Evolutionary conservation across 2,329 filamentous ascomycete species (phyloP).

Genomic region (Ophiobolus disseminans): DNA sequence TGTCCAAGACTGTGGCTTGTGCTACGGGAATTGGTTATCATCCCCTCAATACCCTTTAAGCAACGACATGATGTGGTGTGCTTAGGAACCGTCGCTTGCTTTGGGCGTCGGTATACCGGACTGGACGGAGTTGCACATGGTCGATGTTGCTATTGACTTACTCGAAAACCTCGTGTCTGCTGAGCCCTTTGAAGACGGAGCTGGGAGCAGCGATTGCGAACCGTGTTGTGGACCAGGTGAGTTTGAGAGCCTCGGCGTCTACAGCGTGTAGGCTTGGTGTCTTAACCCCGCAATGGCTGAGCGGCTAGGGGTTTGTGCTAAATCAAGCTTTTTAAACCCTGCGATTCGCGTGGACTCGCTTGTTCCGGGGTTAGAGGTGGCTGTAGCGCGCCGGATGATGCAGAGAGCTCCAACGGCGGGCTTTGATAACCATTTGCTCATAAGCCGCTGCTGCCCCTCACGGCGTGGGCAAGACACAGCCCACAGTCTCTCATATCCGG

Average conservation of each 20-base stretch:
- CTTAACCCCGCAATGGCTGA: slow-evolving; percentile 12
- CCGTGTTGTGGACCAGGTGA: too few species aligned
- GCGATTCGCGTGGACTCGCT: slow-evolving; percentile 22
- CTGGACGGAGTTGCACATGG: too few species aligned
- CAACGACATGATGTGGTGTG: too few species aligned
- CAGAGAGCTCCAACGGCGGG: slow-evolving; percentile 14
- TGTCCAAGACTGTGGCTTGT: too few species aligned
- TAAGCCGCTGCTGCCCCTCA: slow-evolving; percentile 15
- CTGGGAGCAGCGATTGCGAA: too few species aligned
- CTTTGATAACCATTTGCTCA: slow-evolving; percentile 13
- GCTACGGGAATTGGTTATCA: too few species aligned
- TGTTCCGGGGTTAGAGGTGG: slow-evolving; percentile 28
- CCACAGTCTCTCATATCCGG: slow-evolving; percentile 2
- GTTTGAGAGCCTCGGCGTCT: slow-evolving; percentile 16
- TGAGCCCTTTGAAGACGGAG: too few species aligned
- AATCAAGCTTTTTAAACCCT: slow-evolving; percentile 7
- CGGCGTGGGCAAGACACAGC: background rate
- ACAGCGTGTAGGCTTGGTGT: slow-evolving; percentile 18
- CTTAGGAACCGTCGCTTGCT: too few species aligned
- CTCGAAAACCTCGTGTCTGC: too few species aligned
- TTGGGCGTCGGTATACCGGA: too few species aligned
- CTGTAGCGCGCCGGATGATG: slow-evolving; percentile 15
- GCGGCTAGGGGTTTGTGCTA: slow-evolving; percentile 4
- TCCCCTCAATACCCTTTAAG: too few species aligned
- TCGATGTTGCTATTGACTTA: too few species aligned